Base-by-base conservation (phyloP, 2,329 filamentous ascomycete genomes). In the Ceratocystis albifundus region DNA sequence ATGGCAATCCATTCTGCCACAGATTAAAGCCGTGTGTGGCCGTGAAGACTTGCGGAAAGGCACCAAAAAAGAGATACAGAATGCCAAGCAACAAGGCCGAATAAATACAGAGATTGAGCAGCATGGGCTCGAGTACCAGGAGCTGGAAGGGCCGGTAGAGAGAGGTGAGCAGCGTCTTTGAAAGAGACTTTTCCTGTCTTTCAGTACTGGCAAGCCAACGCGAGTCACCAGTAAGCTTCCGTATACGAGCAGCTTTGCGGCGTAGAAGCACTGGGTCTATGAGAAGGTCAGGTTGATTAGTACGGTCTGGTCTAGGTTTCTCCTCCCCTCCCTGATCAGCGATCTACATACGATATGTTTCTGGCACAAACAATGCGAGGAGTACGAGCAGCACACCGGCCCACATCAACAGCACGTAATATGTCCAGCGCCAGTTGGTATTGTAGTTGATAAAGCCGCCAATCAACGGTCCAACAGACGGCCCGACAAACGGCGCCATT, bases 41-140 rank as follows among this genome's bases (percentile, higher is more conserved):
- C 30, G 80, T 74, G 72, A 96, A 96, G 17, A 96, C 85, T 57
- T 95, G 78, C 4, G 88, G 83, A 71, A 96, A 96, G 0, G 91
- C 90, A 22, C 90, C 90, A 74, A 96, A 95, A 78, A 95, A 96
- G 48, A 96, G 83, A 73, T 96, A 96, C 1, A 96, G 77, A 57
- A 96, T 88, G 4, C 91, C 92, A 6, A 96, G 80, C n/a, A 96
- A 78, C 65, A 96, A 84, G 48, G 90, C 90, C 0, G 89, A 89
- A 71, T 92, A 88, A 25, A 94, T 76, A 75, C 90, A 94, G 30
- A 96, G 84, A 70, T 85, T 85, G 67, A 94, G 78, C 68, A 87
- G 89, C 90, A 96, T 96, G 70, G 89, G 89, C 77, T 96, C 90
- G 65, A 89, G 82, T 62, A 87, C 75, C 65, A 96, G 80, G 4